Conservation (phyloP, 768 basidiomycete genomes). For the Dioszegia hungarica region DNA sequence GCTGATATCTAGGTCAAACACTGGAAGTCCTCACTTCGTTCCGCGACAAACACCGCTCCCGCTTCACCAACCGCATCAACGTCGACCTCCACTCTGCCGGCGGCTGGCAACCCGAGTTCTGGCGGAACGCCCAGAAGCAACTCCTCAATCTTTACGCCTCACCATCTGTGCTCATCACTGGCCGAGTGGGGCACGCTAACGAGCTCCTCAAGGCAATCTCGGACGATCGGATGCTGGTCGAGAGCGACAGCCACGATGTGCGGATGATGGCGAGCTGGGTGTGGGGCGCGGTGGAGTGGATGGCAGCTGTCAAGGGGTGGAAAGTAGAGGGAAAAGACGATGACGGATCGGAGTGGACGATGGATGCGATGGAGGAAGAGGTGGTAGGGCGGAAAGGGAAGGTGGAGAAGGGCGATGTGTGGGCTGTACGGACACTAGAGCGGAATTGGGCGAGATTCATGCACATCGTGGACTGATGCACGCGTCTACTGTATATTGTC, state of each 20-base stretch:
- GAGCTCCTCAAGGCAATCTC: conserved; percentile 64
- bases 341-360: conserved; percentile 25
- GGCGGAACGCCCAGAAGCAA: conserved; percentile 67
- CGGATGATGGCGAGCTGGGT: conserved; percentile 58
- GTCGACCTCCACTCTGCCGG: conserved; percentile 90
- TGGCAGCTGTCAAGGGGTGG: conserved; percentile 78
- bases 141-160: conserved; percentile 80
- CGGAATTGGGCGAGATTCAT: conserved; percentile 40
- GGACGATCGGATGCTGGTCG: conserved; percentile 68
- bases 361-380: conserved; percentile 1
- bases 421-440: conserved; percentile 32
- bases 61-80: conserved; percentile 63
- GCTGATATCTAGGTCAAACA: conserved; percentile 54
- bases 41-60: conserved; percentile 56
- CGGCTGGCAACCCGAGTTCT: conserved; percentile 65
- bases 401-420: conserved; percentile 11
- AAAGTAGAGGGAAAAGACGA: conserved; percentile 56
- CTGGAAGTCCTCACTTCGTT: conserved; percentile 62
- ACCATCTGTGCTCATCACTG: conserved; percentile 78
- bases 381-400: conserved; percentile 1
- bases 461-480: conserved; percentile 13
- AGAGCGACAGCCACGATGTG: conserved; percentile 79
- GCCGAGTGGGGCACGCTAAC: conserved; percentile 61
- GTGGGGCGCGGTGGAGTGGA: conserved; percentile 68
- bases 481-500: no score